Evolutionary conservation across 208 protist species (phyloP).

Genomic region (Balamuthia mandrillaris): DNA sequence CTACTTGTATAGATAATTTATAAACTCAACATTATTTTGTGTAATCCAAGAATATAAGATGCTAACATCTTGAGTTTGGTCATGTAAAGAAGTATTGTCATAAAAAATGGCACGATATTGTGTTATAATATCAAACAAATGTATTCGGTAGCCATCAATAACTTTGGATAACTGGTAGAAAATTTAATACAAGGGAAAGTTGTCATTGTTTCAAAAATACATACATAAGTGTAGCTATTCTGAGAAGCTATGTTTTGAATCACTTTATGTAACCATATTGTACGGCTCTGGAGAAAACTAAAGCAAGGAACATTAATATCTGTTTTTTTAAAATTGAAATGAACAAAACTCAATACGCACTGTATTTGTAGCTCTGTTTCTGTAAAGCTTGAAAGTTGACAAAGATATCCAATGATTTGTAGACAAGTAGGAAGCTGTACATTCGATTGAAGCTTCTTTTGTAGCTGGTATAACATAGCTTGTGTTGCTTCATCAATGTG

Average conservation of each 20-base stretch:
- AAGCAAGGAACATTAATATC: no score
- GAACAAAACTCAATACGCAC: no score
- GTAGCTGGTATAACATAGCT: no score
- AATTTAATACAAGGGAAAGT: neutral
- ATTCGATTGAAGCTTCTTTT: no score
- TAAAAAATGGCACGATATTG: slow-evolving; percentile 57
- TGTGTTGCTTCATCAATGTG: no score
- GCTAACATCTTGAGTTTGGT: neutral
- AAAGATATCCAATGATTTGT: no score
- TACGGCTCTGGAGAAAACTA: neutral
- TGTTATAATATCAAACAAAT: slow-evolving; percentile 56
- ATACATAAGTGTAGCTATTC: slow-evolving; percentile 7
- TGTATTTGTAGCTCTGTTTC: no score
- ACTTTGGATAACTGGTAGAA: slow-evolving; percentile 1
- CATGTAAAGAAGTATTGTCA: neutral
- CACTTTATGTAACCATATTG: slow-evolving; percentile 38
- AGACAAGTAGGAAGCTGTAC: no score
- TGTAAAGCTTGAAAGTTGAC: no score
- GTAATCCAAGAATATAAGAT: slow-evolving; percentile 45
- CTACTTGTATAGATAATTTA: slow-evolving; percentile 9
- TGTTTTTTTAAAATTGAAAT: neutral
- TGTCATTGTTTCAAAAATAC: neutral
- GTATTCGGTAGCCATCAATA: slow-evolving; percentile 24
- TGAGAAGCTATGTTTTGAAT: neutral
- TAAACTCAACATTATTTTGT: slow-evolving; percentile 32